Base-by-base conservation (phyloP, 306 rosid genomes). In the Corylus avellana region DNA sequence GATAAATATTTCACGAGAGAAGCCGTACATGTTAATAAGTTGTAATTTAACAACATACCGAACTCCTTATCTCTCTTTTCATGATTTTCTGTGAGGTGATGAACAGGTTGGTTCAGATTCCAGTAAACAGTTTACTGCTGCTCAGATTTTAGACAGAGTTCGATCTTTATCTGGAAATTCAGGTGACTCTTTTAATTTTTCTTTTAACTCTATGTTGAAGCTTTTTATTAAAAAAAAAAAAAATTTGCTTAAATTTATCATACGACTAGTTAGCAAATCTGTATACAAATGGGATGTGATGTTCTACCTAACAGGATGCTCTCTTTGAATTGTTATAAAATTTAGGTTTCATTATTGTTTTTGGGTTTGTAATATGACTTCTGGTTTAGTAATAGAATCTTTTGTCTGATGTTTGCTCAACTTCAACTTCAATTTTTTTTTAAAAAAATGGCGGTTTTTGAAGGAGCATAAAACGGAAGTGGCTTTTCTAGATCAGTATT, bases 41-140 rank as follows among this genome's bases (percentile, higher is more conserved):
- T 32, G 66, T 9, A 49, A 49, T 49, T 58, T 22, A 58, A 58
- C 72, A 58, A 58, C 72, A 16, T 17, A 16, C 72, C 72, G 4
- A 75, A 44, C 58, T 59, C 13, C 20, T 75, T 84, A 35, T 35
- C 29, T 42, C 29, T 37, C 66, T 18, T 14, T 37, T 70, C 68
- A 58, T 47, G 16, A 25, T 75, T 10, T 25, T 3, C 17, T 82
- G 11, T 74, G 69, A 2, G 62, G 20, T 78, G 49, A 74, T 77
- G 32, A 61, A 80, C 66, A 95, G 98, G 97, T 91, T 74, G 92
- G 97, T 82, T 91, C 98, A 47, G 84, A 82, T 79, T 47, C 94
- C 1, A 84, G 88, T 73, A 91, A 89, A 58, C 87, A 81, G 78
- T 83, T 91, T 83, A 86, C 87, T 54, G 58, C 86, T 71, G 56